Percentiles rank a stretch among this genome's conserved stretches.
Evolutionary conservation across 371 early-diverging fungal species (phyloP).

Genomic region (Capniomyces stellatus): DNA sequence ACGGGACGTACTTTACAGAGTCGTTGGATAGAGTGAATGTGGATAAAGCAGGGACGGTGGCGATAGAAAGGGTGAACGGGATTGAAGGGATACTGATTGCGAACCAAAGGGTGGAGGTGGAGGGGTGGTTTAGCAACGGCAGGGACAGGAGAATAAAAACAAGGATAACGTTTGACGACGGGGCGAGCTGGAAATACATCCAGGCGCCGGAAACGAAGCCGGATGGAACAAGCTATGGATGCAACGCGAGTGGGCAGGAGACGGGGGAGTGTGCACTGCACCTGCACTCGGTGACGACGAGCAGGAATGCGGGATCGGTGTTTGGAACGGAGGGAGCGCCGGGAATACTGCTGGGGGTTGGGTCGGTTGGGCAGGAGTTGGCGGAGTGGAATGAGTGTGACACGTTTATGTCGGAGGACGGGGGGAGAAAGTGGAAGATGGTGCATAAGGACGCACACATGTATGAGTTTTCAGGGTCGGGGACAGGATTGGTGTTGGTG

Average conservation of each 20-base stretch:
- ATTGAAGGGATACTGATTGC: conserved; percentile 68
- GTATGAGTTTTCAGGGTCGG: conserved; percentile 79
- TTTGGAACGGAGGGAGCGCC: conserved; percentile 57
- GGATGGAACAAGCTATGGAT: conserved; percentile 27
- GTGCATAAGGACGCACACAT: conserved; percentile 63
- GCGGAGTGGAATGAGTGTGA: conserved; percentile 51
- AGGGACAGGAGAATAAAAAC: conserved; percentile 35
- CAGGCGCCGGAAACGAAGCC: conserved; percentile 30
- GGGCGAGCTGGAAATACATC: conserved; percentile 51
- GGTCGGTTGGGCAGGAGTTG: conserved; percentile 59
- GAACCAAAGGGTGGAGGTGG: conserved; percentile 55
- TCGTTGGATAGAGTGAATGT: conserved; percentile 64
- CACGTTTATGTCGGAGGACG: conserved; percentile 69
- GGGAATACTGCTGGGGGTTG: conserved; percentile 79
- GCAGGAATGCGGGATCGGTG: conserved; percentile 40
- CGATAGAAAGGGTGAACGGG: conserved; percentile 71
- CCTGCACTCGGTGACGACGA: conserved; percentile 64
- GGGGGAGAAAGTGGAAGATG: conserved; percentile 68
- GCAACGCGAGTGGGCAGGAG: conserved; percentile 11
- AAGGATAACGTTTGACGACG: conserved; percentile 79
- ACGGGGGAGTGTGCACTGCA: conserved; percentile 54
- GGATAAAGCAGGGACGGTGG: conserved; percentile 50
- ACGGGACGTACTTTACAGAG: conserved; percentile 70
- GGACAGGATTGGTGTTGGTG: conserved; percentile 52
- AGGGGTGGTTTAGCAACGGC: conserved; percentile 16